Evolutionary conservation across 257 asterid genomes (phyloP).

Genomic region (Knoxia roxburghii): DNA sequence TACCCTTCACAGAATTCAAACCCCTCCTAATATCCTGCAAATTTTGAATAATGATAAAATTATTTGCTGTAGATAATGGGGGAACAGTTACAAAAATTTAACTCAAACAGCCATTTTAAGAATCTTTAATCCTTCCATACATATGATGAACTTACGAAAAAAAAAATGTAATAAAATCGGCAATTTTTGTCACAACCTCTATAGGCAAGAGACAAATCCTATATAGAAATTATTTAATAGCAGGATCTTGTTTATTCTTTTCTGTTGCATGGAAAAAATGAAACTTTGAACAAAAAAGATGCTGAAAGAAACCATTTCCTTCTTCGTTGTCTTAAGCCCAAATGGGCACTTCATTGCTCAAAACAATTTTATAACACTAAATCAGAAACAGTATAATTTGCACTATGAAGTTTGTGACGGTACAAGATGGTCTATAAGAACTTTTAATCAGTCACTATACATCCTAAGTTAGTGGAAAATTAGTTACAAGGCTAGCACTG

Average conservation of each 20-base stretch:
- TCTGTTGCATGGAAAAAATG: neutral
- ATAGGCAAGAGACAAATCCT: neutral
- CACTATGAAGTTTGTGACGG: neutral
- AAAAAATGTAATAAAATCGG: neutral
- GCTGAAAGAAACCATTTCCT: neutral
- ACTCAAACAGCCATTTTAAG: neutral
- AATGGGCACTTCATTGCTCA: neutral
- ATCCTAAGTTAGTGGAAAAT: neutral
- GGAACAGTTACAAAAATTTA: neutral
- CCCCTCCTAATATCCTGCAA: constrained; percentile 97
- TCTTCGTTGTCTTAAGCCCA: neutral
- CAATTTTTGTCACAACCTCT: neutral
- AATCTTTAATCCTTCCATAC: neutral
- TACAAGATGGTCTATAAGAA: neutral
- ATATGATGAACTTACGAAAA: neutral
- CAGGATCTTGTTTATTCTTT: neutral
- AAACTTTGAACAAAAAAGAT: neutral
- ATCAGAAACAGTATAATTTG: neutral
- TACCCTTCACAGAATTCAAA: constrained; percentile 72
- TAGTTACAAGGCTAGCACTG: neutral
- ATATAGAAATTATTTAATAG: neutral
- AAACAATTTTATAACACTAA: neutral
- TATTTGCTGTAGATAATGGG: neutral
- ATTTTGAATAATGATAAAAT: constrained; percentile 9
- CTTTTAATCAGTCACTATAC: neutral